Evolutionary conservation across 176 grass and related monocot species (phyloP).

Genomic region (Hordeum marinum): DNA sequence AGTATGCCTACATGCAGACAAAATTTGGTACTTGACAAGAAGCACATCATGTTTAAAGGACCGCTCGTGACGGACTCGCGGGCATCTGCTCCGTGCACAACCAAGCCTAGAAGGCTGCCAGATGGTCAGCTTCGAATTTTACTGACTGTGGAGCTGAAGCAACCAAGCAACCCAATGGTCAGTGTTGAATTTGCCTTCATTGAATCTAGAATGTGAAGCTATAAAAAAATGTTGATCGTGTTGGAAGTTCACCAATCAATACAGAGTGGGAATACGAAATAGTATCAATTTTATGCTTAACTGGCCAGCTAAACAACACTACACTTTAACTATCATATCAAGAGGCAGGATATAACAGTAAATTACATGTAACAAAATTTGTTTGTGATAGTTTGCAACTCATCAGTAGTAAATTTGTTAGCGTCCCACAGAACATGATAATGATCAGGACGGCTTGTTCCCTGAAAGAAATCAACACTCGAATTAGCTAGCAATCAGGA

Average conservation of each 20-base stretch:
- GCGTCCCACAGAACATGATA: slow-evolving; percentile 97
- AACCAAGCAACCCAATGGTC: too few species aligned
- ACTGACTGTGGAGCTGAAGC: too few species aligned
- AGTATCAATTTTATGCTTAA: neutral
- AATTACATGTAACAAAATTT: slow-evolving; percentile 95
- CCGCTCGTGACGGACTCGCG: slow-evolving; percentile 57
- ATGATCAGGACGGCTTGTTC: slow-evolving; percentile 85
- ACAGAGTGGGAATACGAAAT: slow-evolving; percentile 68
- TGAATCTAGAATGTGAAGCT: neutral
- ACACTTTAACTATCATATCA: neutral
- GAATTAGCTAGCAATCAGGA: slow-evolving; percentile 16
- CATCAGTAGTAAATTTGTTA: slow-evolving; percentile 87
- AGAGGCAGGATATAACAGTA: neutral
- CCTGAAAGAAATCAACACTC: slow-evolving; percentile 28
- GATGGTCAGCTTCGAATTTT: slow-evolving; percentile 22
- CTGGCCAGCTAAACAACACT: neutral
- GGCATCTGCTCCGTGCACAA: slow-evolving; percentile 83
- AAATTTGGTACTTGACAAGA: too few species aligned
- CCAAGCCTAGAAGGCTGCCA: slow-evolving; percentile 76
- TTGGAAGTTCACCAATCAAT: slow-evolving; percentile 54
- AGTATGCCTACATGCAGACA: too few species aligned
- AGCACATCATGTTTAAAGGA: too few species aligned
- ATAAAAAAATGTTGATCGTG: neutral
- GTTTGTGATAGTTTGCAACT: slow-evolving; percentile 83
- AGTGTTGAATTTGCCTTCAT: neutral